Evolutionary conservation across 2,329 filamentous ascomycete species (phyloP).

Genomic region (Hirsutella minnesotensis): DNA sequence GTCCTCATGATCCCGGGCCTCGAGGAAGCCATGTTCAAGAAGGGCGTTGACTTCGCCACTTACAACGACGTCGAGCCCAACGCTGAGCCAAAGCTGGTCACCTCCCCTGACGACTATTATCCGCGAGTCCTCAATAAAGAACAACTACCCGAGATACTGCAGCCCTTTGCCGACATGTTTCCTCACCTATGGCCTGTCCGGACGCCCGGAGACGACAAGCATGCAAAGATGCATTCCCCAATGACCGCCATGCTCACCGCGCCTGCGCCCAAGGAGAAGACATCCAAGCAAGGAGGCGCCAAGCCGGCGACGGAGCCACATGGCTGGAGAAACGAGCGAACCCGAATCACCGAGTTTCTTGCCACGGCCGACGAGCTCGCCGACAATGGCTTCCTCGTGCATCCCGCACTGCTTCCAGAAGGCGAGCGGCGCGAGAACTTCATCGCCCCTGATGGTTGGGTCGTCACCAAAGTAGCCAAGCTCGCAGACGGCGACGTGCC

Average conservation of each 20-base stretch:
- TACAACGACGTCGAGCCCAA: conserved; percentile 28
- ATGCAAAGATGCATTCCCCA: conserved; percentile 74
- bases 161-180: conserved; percentile 72
- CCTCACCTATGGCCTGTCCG: conserved; percentile 80
- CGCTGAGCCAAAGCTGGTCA: conserved; percentile 15
- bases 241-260: conserved; percentile 73
- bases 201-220: conserved; percentile 74
- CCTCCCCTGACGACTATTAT: conserved; percentile 47
- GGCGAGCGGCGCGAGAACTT: conserved; percentile 43
- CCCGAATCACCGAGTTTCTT: conserved; percentile 71
- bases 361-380: conserved; percentile 60
- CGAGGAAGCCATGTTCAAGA: conserved; percentile 80
- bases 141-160: conserved; percentile 39
- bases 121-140: conserved; percentile 40
- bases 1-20: conserved; percentile 85
- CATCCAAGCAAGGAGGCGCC: conserved; percentile 39
- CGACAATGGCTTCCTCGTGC: conserved; percentile 74
- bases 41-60: conserved; percentile 34
- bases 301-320: conserved; percentile 51
- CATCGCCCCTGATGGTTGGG: conserved; percentile 60
- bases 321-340: conserved; percentile 62
- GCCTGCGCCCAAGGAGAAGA: conserved; percentile 57
- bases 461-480: conserved; percentile 59
- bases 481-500: conserved; percentile 57
- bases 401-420: conserved; percentile 61